Evolutionary conservation across 257 asterid species (phyloP), one percentile per base, ranked within the genome.

Genomic region (Paraleonurus japonicus): DNA sequence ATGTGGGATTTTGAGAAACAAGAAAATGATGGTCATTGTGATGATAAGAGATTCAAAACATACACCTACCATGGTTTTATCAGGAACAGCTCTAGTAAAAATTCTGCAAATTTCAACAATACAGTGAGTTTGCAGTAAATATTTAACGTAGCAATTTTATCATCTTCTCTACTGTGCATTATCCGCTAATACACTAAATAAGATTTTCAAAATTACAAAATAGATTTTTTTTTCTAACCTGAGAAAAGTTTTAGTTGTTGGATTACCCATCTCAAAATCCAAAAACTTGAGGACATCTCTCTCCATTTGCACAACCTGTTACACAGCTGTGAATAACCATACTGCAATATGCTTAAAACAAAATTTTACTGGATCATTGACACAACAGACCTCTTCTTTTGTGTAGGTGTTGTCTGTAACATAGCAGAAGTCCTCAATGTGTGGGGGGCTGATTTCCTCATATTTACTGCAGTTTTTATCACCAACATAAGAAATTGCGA

Each of bases 321-420:
- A 47, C 32, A 45, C 59, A 70, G 20, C 26, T 26, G 16, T 60
- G 7, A 58, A 35, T 73, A 22, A 4, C 43, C 61, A 68, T 15
- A 68, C 51, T 30, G 27, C 65, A 4, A 65, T 11, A 61, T 5
- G 27, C 62, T 59, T 58, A 45, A 58, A 37, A 20, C 60, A 62
- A 61, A 30, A 48, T 51, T 59, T 54, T 23, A 53, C 24, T 66
- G 16, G 24, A 7, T 51, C 7, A 67, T 32, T 48, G 45, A 71
- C 69, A 64, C 10, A 39, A 68, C 77, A 19, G 16, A 94, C 98
- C 95, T 94, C 98, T 65, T 82, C 85, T 84, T 78, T 83, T 26
- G 85, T 86, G 92, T 85, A 90, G 20, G 90, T 79, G 78, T 93
- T 93, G 81, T 93, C 97, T 41, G 98, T 87, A 41, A 93, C 86